A percentile compares a stretch with the other conserved stretches of the same genome.
Evolutionary conservation across 2,329 filamentous ascomycete genomes (phyloP).

Genomic region (Nothophoma quercina): DNA sequence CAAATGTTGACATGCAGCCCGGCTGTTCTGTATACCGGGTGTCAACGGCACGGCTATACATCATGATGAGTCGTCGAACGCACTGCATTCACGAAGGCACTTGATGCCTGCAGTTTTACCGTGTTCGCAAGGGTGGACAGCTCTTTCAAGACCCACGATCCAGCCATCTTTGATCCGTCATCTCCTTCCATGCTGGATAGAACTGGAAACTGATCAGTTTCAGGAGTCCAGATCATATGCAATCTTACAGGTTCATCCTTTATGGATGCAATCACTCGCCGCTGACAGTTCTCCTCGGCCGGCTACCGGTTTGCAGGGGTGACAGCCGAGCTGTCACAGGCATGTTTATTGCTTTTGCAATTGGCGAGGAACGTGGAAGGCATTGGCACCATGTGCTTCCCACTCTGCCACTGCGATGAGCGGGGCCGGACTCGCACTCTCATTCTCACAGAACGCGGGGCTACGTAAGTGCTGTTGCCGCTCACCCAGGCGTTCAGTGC

Average conservation of each 20-base stretch:
- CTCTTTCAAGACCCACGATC: neutral
- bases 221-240: conserved; percentile 6
- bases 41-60: conserved; percentile 5
- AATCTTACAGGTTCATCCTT: neutral
- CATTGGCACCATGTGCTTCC: conserved; percentile 25
- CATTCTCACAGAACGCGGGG: conserved; percentile 14
- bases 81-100: neutral
- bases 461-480: conserved; percentile 7
- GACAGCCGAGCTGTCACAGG: conserved; percentile 12
- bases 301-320: conserved; percentile 1
- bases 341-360: conserved; percentile 12
- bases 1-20: neutral
- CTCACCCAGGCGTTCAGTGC: neutral
- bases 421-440: conserved; percentile 19
- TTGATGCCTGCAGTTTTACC: conserved; percentile 6
- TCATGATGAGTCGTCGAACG: conserved; percentile 8
- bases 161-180: neutral
- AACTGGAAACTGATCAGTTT: conserved; percentile 1
- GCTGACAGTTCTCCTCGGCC: neutral
- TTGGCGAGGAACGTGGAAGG: conserved; percentile 27
- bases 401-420: conserved; percentile 24
- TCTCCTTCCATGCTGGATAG: conserved; percentile 14
- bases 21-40: neutral
- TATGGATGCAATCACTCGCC: neutral
- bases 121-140: neutral